Evolutionary conservation across 1,284 basidiomycete genomes (phyloP).

Genomic region (Ustilago cynodontis): DNA sequence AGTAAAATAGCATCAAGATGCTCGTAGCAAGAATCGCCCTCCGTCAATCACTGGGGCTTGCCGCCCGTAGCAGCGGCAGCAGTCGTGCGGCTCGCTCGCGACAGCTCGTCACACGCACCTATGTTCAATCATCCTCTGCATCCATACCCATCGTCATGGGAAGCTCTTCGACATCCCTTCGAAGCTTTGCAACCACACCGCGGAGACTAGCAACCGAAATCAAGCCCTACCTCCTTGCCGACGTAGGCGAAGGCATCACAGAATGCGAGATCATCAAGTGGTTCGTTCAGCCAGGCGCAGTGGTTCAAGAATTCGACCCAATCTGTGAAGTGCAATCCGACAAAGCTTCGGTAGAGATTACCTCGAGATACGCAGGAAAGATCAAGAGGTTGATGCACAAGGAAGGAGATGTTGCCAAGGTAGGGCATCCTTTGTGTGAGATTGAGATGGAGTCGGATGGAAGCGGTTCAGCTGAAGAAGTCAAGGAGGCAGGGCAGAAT

Average conservation of each 20-base stretch:
- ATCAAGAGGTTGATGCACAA: conserved; percentile 80
- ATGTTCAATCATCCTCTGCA: conserved; percentile 24
- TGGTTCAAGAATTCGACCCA: conserved; percentile 82
- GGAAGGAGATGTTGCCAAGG: conserved; percentile 87
- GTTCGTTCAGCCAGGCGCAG: conserved; percentile 75
- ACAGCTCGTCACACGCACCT: conserved; percentile 20
- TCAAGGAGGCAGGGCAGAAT: background rate
- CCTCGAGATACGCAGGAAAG: conserved; percentile 85
- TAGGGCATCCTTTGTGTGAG: conserved; percentile 83
- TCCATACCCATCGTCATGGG: conserved; percentile 23
- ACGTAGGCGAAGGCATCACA: conserved; percentile 87
- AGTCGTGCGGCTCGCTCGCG: background rate
- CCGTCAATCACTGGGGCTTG: conserved; percentile 20
- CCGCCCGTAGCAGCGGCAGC: background rate
- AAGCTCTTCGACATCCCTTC: conserved; percentile 22
- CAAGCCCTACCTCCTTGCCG: conserved; percentile 83
- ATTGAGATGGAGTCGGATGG: conserved; percentile 82
- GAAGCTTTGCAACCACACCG: conserved; percentile 47
- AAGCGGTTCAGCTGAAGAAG: conserved; percentile 11
- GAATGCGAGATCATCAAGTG: conserved; percentile 69
- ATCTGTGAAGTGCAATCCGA: conserved; percentile 94
- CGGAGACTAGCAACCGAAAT: conserved; percentile 26
- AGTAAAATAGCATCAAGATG: conserved; percentile 13
- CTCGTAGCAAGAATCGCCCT: conserved; percentile 25
- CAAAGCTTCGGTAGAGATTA: conserved; percentile 94